Evolutionary conservation across 2,329 filamentous ascomycete species (phyloP).

Genomic region (Aspergillus novofumigatus): DNA sequence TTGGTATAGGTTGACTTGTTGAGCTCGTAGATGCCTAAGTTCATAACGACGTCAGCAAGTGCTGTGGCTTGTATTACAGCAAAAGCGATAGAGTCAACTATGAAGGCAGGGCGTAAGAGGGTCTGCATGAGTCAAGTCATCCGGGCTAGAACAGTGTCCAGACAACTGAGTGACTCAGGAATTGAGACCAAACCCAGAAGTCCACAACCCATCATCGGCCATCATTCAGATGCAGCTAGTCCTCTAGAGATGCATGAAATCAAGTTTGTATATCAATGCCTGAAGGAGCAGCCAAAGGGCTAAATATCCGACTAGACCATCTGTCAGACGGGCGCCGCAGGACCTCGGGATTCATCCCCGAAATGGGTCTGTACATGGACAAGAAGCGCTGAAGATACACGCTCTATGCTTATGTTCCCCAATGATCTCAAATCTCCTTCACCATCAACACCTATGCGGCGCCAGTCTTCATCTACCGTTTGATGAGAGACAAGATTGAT

Average conservation of each 20-base stretch:
- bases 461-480: conserved; percentile 12
- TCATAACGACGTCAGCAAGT: conserved; percentile 13
- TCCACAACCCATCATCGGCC: not conserved
- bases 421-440: conserved; percentile 8
- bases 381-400: conserved; percentile 18
- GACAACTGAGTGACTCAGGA: not conserved
- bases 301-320: conserved; percentile 14
- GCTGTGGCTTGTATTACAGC: not conserved
- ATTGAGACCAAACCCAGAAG: not conserved
- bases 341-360: conserved; percentile 14
- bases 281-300: conserved; percentile 9
- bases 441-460: conserved; percentile 15
- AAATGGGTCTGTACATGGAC: conserved; percentile 20
- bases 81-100: conserved; percentile 2
- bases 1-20: conserved; percentile 41
- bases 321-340: conserved; percentile 13
- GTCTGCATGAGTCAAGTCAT: not conserved
- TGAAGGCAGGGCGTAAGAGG: not conserved
- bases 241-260: conserved; percentile 2
- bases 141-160: not conserved
- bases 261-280: conserved; percentile 7
- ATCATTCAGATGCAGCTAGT: not conserved
- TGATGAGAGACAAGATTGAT: conserved; percentile 8
- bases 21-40: conserved; percentile 26
- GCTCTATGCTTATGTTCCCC: conserved; percentile 15